Percentiles rank a stretch among this genome's conserved stretches.
Evolutionary conservation across 1,284 basidiomycete species (phyloP).

Genomic region (Lentinula novae-zelandiae): DNA sequence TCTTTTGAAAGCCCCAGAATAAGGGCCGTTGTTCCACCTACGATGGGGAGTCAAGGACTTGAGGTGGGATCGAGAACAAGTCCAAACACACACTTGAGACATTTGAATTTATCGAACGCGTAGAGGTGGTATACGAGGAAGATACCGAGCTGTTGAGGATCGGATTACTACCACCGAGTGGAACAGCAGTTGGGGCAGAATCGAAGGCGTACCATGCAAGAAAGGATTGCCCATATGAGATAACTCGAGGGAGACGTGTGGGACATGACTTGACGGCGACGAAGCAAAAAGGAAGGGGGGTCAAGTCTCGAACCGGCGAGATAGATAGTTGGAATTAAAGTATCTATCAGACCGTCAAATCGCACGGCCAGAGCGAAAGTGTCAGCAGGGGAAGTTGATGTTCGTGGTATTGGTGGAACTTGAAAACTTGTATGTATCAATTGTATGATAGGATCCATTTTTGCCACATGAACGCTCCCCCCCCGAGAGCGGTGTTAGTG

Average conservation of each 20-base stretch:
- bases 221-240: constrained; percentile 60
- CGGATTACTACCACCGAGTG: not conserved
- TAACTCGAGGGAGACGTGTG: constrained; percentile 58
- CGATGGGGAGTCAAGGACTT: not conserved
- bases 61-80: not conserved
- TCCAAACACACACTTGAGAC: constrained; percentile 50
- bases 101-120: constrained; percentile 75
- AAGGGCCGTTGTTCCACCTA: constrained; percentile 65
- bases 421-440: not conserved
- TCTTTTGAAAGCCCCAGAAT: constrained; percentile 71
- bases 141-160: constrained; percentile 41
- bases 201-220: constrained; percentile 38
- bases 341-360: not conserved
- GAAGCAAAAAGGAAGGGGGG: constrained; percentile 16
- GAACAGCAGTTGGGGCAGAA: not conserved
- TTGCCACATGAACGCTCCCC: not conserved
- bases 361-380: not conserved
- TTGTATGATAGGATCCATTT: not conserved
- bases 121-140: constrained; percentile 73
- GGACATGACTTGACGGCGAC: constrained; percentile 42
- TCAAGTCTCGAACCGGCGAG: constrained; percentile 15
- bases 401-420: not conserved
- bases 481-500: not conserved
- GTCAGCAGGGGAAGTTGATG: not conserved
- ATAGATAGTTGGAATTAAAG: not conserved